These are phyloP conservation scores for Ascocoryne sarcoides DNA, from an alignment of 2,329 filamentous ascomycete genomes.

Conservation along the genomic window DNA sequence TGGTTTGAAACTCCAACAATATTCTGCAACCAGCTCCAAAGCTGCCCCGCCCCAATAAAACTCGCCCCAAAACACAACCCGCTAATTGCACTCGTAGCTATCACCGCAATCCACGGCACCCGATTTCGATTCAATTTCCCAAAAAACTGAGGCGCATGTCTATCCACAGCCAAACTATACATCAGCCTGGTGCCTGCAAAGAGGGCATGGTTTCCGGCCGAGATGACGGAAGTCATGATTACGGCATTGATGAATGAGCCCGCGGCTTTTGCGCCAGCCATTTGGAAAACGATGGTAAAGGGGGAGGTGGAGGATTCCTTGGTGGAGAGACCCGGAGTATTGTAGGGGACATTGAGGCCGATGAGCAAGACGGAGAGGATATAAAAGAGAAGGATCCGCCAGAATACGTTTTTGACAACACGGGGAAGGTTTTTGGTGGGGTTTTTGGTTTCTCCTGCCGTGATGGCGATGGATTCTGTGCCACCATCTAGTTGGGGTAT, in stretches of 20 bases:
- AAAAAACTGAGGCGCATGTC: constrained; percentile 49
- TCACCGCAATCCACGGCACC: constrained; percentile 45
- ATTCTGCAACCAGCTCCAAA: constrained; percentile 61
- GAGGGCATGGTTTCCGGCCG: constrained; percentile 49
- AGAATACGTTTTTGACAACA: constrained; percentile 58
- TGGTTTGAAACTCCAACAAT: constrained; percentile 61
- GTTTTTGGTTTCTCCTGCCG: constrained; percentile 56
- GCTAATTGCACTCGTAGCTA: constrained; percentile 44
- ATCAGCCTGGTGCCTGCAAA: constrained; percentile 48
- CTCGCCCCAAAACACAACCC: constrained; percentile 56
- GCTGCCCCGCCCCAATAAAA: constrained; percentile 55
- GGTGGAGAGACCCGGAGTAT: constrained; percentile 36
- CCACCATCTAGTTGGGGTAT: constrained; percentile 36
- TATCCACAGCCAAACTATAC: constrained; percentile 45
- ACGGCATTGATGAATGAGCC: constrained; percentile 54
- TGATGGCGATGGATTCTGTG: constrained; percentile 57
- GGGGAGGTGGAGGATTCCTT: constrained; percentile 39
- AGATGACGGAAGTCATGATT: constrained; percentile 49
- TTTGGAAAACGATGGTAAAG: constrained; percentile 53
- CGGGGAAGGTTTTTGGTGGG: constrained; percentile 51
- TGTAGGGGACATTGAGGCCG: constrained; percentile 51
- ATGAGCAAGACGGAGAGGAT: constrained; percentile 44
- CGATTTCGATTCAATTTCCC: constrained; percentile 39
- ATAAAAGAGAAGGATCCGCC: constrained; percentile 41
- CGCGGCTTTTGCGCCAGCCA: constrained; percentile 44